Evolutionary conservation across 164 flowering plant species (phyloP), one percentile per base, ranked within the genome.

Genomic region (Berberis vulgaris): DNA sequence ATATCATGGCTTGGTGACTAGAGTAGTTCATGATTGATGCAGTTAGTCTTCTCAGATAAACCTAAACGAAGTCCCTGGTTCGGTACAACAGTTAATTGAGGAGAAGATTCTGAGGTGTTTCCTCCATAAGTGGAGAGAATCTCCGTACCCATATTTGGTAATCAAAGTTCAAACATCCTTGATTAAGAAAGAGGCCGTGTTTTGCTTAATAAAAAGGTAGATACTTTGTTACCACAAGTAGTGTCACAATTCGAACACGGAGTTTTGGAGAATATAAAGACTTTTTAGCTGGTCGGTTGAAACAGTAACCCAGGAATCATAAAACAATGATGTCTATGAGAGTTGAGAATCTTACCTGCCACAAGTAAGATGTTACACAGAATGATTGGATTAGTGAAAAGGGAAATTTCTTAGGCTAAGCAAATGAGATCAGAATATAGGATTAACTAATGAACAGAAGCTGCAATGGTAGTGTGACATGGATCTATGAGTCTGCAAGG

Each of bases 201-300:
- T 70, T 54, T 56, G 60, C 58, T 60, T 55, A 47, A 60, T 57
- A 59, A 56, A 67, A 70, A 70, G 69, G 49, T 55, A 60, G 66
- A 54, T 62, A 50, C 41, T 41, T n/a, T 65, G 69, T 49, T 61
- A 26, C 26, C 26, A 26, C 26, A 26, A 26, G 26, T 26, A 26
- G 26, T 26, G 26, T 26, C 26, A 26, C 26, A 26, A 26, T 26
- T 26, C 0, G 26, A 26, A 26, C 26, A 26, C 26, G 26, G 54
- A 49, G 44, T 38, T 59, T 56, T 57, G 54, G 61, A 61, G 44
- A 61, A 55, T 66, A 49, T 54, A 38, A 60, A 9, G 7, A 47
- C 63, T 57, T 60, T 49, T 57, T 63, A 40, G 62, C 62, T 57
- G 47, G 63, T 63, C 47, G 61, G 60, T 41, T 59, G 38, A 7